Evolutionary conservation across 257 asterid species (phyloP).

Genomic region (Fraxinus excelsior): DNA sequence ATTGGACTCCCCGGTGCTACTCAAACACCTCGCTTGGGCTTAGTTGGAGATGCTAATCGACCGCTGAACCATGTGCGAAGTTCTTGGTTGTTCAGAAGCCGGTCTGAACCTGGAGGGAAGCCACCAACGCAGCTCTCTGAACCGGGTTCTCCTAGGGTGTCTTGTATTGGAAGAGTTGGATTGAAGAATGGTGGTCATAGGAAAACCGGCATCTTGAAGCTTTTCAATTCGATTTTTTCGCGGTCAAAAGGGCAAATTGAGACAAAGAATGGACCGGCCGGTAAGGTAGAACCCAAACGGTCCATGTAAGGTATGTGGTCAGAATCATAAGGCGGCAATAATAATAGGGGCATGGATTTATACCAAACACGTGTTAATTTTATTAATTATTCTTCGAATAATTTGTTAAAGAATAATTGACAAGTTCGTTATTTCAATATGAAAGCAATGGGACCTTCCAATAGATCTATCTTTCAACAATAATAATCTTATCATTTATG

Average conservation of each 20-base stretch:
- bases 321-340: conserved; percentile 26
- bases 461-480: not conserved
- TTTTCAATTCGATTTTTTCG: conserved; percentile 37
- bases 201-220: conserved; percentile 52
- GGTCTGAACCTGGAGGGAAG: conserved; percentile 50
- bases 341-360: not conserved
- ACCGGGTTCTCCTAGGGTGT: conserved; percentile 53
- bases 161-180: conserved; percentile 54
- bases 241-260: conserved; percentile 15
- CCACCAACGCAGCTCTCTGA: conserved; percentile 23
- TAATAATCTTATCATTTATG: not conserved
- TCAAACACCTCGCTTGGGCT: conserved; percentile 25
- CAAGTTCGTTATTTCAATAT: not conserved
- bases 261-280: conserved; percentile 3
- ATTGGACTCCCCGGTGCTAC: conserved; percentile 39
- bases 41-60: conserved; percentile 23
- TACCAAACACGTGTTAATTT: not conserved
- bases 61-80: conserved; percentile 31
- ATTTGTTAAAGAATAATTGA: not conserved
- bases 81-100: conserved; percentile 42
- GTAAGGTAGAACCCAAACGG: conserved; percentile 1
- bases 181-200: conserved; percentile 21
- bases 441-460: conserved; percentile 4
- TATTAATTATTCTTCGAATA: not conserved
- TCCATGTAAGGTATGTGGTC: conserved; percentile 28